Percentiles rank a stretch among this genome's conserved stretches.
Conservation (phyloP, 768 basidiomycete species). For the Mrakia blollopis region DNA sequence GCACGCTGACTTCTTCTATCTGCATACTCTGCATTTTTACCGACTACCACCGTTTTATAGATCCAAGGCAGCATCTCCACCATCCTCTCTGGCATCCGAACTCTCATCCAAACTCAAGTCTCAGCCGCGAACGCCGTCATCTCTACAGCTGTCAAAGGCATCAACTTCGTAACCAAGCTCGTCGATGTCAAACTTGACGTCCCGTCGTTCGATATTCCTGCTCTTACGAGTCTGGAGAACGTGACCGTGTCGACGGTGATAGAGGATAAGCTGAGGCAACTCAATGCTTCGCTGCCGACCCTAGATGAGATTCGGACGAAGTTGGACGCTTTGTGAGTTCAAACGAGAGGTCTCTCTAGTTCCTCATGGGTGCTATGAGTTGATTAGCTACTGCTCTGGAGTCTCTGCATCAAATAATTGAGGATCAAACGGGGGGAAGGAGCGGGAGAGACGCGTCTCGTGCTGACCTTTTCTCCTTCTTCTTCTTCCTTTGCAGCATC, state of each 20-base stretch:
- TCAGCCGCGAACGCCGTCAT: conserved; percentile 64
- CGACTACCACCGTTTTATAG: no score
- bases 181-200: conserved; percentile 53
- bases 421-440: not conserved
- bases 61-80: conserved; percentile 63
- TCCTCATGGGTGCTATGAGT: no score
- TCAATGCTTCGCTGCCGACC: conserved; percentile 77
- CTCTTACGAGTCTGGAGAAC: conserved; percentile 66
- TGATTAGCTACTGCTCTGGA: no score
- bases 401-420: no score
- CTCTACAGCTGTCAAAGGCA: conserved; percentile 55
- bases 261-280: conserved; percentile 61
- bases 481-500: not conserved
- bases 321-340: conserved; percentile 62
- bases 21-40: conserved; percentile 27
- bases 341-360: no score
- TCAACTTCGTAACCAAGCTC: conserved; percentile 53
- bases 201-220: conserved; percentile 70
- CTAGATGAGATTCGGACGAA: conserved; percentile 66
- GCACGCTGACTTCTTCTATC: not conserved
- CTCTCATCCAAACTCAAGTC: conserved; percentile 68
- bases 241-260: conserved; percentile 75
- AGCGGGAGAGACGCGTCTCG: not conserved
- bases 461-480: not conserved
- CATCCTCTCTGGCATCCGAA: conserved; percentile 59